Evolutionary conservation across 2,329 filamentous ascomycete genomes (phyloP).

Genomic region (Colletotrichum sp.): DNA sequence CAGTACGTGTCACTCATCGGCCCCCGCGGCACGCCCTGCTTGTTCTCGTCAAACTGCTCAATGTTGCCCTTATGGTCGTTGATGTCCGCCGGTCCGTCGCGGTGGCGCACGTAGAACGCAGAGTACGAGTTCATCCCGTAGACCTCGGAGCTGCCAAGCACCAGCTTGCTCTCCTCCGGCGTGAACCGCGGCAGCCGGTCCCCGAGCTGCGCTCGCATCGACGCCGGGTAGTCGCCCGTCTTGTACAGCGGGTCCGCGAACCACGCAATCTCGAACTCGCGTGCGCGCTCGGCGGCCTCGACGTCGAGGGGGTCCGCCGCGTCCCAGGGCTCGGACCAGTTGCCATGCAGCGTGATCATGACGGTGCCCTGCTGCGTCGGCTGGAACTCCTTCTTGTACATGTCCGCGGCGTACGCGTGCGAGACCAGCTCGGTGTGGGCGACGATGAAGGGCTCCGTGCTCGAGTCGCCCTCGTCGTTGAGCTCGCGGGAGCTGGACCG

Average conservation of each 20-base stretch:
- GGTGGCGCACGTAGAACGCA: slow-evolving; percentile 40
- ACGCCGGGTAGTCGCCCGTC: slow-evolving; percentile 41
- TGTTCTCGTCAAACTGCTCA: slow-evolving; percentile 38
- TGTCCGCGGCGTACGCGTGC: slow-evolving; percentile 38
- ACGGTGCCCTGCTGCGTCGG: slow-evolving; percentile 38
- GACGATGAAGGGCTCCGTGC: slow-evolving; percentile 40
- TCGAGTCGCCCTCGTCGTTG: slow-evolving; percentile 35
- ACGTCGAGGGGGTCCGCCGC: slow-evolving; percentile 35
- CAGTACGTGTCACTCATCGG: slow-evolving; percentile 42
- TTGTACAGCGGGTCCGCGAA: slow-evolving; percentile 43
- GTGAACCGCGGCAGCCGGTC: slow-evolving; percentile 41
- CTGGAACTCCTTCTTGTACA: slow-evolving; percentile 44
- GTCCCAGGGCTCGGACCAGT: slow-evolving; percentile 47
- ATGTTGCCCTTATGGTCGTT: slow-evolving; percentile 46
- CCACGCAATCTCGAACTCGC: slow-evolving; percentile 47
- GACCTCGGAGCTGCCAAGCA: slow-evolving; percentile 40
- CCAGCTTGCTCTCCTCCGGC: slow-evolving; percentile 39
- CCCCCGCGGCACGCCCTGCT: slow-evolving; percentile 34
- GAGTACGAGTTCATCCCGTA: slow-evolving; percentile 51
- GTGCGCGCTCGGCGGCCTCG: slow-evolving; percentile 41
- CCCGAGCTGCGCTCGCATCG: slow-evolving; percentile 42
- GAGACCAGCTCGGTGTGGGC: slow-evolving; percentile 43
- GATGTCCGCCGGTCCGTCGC: slow-evolving; percentile 36
- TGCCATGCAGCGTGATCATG: slow-evolving; percentile 46
- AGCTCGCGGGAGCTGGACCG: slow-evolving; percentile 32